Evolutionary conservation across 768 basidiomycete species (phyloP).

Genomic region (Amanita brunnescens): DNA sequence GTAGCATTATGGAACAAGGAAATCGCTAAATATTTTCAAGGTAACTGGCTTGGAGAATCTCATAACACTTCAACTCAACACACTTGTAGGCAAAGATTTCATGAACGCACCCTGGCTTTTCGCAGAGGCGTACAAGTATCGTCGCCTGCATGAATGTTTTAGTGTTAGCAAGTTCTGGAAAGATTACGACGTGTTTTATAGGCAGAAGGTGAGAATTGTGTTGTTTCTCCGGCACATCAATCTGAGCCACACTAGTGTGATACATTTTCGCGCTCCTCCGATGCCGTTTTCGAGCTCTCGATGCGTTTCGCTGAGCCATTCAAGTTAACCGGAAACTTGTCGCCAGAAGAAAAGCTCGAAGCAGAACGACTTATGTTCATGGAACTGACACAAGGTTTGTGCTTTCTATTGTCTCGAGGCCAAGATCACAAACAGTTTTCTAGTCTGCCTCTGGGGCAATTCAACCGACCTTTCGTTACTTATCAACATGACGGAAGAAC

Average conservation of each 20-base stretch:
- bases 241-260: constrained; percentile 51
- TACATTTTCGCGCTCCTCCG: constrained; percentile 86
- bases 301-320: constrained; percentile 86
- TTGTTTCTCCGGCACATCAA: no score
- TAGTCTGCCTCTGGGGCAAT: constrained; percentile 95
- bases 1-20: constrained; percentile 97
- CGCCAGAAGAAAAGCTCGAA: constrained; percentile 50
- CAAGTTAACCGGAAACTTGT: constrained; percentile 45
- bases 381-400: constrained; percentile 75
- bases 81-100: constrained; percentile 65
- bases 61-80: neutral
- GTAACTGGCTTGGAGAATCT: constrained; percentile 25
- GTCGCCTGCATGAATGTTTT: constrained; percentile 89
- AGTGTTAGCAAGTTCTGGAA: constrained; percentile 85
- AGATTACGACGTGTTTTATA: constrained; percentile 90
- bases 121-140: constrained; percentile 91
- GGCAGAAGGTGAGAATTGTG: constrained; percentile 61
- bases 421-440: constrained; percentile 4
- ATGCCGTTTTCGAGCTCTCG: constrained; percentile 92
- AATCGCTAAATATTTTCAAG: constrained; percentile 90
- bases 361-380: constrained; percentile 81
- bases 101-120: constrained; percentile 98
- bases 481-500: constrained; percentile 97
- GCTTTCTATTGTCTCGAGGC: neutral
- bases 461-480: constrained; percentile 91